Evolutionary conservation across 768 basidiomycete genomes (phyloP).

Genomic region (Exsudoporus frostii): DNA sequence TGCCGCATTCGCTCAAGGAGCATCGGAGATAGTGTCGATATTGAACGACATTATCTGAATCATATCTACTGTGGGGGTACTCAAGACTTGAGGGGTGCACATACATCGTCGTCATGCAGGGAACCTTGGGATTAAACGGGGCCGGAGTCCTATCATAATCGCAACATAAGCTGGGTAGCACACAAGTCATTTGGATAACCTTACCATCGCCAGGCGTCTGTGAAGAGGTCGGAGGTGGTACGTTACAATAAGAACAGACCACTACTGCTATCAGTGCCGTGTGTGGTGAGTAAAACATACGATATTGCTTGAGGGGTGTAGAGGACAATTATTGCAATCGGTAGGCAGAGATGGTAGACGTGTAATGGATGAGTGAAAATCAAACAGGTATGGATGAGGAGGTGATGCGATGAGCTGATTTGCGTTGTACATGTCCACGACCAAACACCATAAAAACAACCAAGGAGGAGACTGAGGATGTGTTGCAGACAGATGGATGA

Average conservation of each 20-base stretch:
- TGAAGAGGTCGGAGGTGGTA: constrained; percentile 9
- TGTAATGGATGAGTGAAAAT: constrained; percentile 21
- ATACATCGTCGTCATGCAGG: not conserved
- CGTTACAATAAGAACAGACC: constrained; percentile 21
- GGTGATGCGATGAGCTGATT: constrained; percentile 28
- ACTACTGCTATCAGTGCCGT: constrained; percentile 13
- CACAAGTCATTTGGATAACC: not conserved
- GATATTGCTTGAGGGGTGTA: constrained; percentile 29
- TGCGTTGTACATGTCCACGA: constrained; percentile 38
- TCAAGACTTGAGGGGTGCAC: constrained; percentile 7
- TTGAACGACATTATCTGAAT: constrained; percentile 2
- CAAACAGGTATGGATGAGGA: constrained; percentile 27
- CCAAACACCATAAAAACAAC: constrained; percentile 36
- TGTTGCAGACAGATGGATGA: constrained; percentile 25
- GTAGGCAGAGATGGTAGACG: constrained; percentile 21
- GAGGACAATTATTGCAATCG: constrained; percentile 30
- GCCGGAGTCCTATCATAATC: not conserved
- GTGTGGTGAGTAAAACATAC: constrained; percentile 27
- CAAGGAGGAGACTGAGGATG: constrained; percentile 22
- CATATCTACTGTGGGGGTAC: constrained; percentile 11
- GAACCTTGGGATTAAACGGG: not conserved
- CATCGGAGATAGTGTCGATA: constrained; percentile 1
- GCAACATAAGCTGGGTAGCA: not conserved
- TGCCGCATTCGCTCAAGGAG: constrained; percentile 3
- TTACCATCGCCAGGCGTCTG: constrained; percentile 16